Evolutionary conservation across 202 grass and related monocot genomes (phyloP).

Genomic region (Schoenoplectus tabernaemontani): DNA sequence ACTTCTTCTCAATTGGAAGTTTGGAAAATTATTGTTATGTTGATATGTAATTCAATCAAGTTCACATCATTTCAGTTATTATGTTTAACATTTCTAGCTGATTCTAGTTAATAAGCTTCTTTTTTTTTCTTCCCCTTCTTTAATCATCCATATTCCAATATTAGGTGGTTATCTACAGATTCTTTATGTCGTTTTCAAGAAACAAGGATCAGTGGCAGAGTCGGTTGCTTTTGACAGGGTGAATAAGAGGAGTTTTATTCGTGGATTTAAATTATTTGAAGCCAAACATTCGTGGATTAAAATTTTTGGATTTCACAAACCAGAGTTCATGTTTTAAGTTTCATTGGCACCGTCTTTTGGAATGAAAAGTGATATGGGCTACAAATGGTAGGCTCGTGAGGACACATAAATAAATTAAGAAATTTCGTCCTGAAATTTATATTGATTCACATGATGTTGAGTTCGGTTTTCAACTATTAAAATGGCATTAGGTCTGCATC

Average conservation of each 20-base stretch:
- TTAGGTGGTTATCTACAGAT: not conserved
- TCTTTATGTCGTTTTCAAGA: not conserved
- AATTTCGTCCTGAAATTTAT: not conserved
- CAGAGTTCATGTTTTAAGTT: not conserved
- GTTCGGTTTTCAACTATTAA: not conserved
- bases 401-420: conserved; percentile 3
- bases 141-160: no score
- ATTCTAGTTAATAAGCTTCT: not conserved
- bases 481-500: conserved; percentile 7
- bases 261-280: no score
- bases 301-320: no score
- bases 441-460: conserved; percentile 3
- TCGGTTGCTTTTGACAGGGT: no score
- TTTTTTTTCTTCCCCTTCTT: no score
- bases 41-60: not conserved
- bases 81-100: not conserved
- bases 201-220: not conserved
- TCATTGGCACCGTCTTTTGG: not conserved
- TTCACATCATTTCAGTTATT: not conserved
- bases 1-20: conserved; percentile 4
- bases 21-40: not conserved
- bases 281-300: no score
- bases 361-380: not conserved
- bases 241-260: no score
- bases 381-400: not conserved